A percentile compares a stretch with the other conserved stretches of the same genome.
Evolutionary conservation across 805 yeast species (phyloP).

Genomic region (Kuraishia ogatae): DNA sequence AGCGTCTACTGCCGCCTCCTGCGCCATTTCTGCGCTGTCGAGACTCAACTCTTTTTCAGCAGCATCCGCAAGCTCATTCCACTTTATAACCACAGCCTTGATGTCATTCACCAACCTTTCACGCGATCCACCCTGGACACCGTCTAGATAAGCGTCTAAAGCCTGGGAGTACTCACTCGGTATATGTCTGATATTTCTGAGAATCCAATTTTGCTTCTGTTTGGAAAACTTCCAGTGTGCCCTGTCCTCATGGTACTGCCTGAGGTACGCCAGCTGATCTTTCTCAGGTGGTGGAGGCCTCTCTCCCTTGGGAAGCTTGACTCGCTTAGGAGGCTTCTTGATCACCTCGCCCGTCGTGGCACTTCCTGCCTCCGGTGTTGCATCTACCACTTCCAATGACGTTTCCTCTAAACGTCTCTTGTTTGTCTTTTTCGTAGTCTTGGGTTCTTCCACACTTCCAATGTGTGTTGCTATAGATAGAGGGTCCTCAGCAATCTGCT

Average conservation of each 20-base stretch:
- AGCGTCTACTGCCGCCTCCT: constrained; percentile 6
- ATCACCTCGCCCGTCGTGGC: constrained; percentile 16
- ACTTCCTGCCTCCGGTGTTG: constrained; percentile 6
- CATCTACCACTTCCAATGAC: constrained; percentile 18
- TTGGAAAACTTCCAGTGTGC: constrained; percentile 77
- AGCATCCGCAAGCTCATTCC: constrained; percentile 45
- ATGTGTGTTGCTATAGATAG: constrained; percentile 33
- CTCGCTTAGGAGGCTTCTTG: constrained; percentile 65
- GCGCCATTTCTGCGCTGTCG: constrained; percentile 13
- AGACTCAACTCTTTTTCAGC: constrained; percentile 27
- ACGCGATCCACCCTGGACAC: constrained; percentile 64
- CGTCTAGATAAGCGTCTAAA: constrained; percentile 42
- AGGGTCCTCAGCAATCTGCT: constrained; percentile 37
- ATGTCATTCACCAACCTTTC: constrained; percentile 45
- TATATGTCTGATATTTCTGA: constrained; percentile 48
- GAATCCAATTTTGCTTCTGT: constrained; percentile 80
- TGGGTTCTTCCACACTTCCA: constrained; percentile 31
- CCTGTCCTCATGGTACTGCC: constrained; percentile 45
- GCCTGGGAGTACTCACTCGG: constrained; percentile 45
- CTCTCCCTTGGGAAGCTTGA: constrained; percentile 58
- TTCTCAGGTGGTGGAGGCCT: constrained; percentile 67
- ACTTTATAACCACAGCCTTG: constrained; percentile 33
- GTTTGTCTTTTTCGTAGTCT: constrained; percentile 32
- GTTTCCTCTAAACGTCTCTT: constrained; percentile 18
- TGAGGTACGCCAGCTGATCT: constrained; percentile 63